Base-by-base conservation (phyloP, 768 basidiomycete species). In the Exsudoporus frostii region DNA sequence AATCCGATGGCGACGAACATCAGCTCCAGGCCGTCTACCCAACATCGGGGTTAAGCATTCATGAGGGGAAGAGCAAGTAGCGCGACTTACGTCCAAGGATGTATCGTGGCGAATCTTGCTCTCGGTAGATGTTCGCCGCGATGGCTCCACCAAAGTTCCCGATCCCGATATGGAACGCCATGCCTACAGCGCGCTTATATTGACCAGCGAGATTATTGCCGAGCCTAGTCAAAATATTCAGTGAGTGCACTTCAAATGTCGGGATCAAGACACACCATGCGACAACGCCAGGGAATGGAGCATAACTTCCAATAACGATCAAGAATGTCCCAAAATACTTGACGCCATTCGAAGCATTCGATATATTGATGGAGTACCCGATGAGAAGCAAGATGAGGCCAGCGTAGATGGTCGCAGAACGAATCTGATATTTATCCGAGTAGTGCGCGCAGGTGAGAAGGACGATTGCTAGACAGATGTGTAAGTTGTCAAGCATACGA, bases 261-360 rank as follows among this genome's bases (percentile, higher is more conserved):
- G 59, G 72, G 59, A 73, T 13, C 3, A 19, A 38, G 1, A 52
- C 62, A 2, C 42, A 85, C 86, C 86, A 89, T 20, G 82, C 74
- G 13, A 85, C 71, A 1, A 84, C 64, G 10, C 81, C 84, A 13
- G 88, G 84, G 56, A 84, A 76, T 0, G 75, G 71, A 55, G 84
- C 50, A 20, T 63, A 88, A 37, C 76, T 75, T n/a, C 88, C 88
- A 1, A 75, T 73, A 7, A 88, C 84, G 24, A 78, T 76, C 50
- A 88, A 79, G 74, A 84, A 90, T 0, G 81, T 86, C 1, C 85
- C 87, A 56, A 87, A 84, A 65, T 88, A 89, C 67, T 88, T 88
- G 25, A 73, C 81, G 0, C 83, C 81, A 41, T 64, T 62, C 0
- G 78, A 58, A 1, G 69, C 79, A 13, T 76, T 62, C 1, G 83